A percentile compares a stretch with the other conserved stretches of the same genome.
These are phyloP conservation scores for Aphanocladium album DNA, from an alignment of 2,329 filamentous ascomycete genomes.

Conservation along the genomic window DNA sequence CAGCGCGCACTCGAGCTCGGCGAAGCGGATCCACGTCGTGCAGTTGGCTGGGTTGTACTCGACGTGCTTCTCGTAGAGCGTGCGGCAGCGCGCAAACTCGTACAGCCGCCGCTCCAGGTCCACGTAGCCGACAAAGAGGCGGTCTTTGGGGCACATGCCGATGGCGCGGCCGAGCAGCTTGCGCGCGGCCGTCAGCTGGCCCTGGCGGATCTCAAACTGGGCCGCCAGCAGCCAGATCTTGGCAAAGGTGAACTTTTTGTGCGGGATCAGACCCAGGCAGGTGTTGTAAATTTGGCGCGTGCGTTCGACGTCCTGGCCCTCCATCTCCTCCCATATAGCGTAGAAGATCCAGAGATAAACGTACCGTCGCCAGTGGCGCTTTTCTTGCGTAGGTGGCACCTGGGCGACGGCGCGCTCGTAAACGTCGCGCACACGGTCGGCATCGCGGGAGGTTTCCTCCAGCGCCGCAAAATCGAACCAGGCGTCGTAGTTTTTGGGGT, in stretches of 20 bases:
- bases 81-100: slow-evolving; percentile 88
- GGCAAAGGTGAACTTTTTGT: slow-evolving; percentile 95
- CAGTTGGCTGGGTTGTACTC: slow-evolving; percentile 87
- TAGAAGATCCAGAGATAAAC: slow-evolving; percentile 99
- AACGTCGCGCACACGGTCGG: slow-evolving; percentile 80
- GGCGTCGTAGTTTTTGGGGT: slow-evolving; percentile 91
- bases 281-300: slow-evolving; percentile 88
- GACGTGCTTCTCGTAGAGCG: slow-evolving; percentile 88
- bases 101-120: slow-evolving; percentile 90
- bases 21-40: slow-evolving; percentile 94
- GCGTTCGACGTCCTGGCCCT: slow-evolving; percentile 70
- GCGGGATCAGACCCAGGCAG: slow-evolving; percentile 80
- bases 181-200: slow-evolving; percentile 71
- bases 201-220: slow-evolving; percentile 87
- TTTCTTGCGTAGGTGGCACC: slow-evolving; percentile 90
- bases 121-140: slow-evolving; percentile 89
- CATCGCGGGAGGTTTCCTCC: slow-evolving; percentile 79
- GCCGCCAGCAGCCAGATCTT: slow-evolving; percentile 95
- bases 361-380: slow-evolving; percentile 94
- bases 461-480: slow-evolving; percentile 95
- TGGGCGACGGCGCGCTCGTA: slow-evolving; percentile 96
- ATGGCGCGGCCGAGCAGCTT: slow-evolving; percentile 88
- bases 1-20: slow-evolving; percentile 84
- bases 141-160: slow-evolving; percentile 94
- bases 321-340: slow-evolving; percentile 88